Evolutionary conservation across 176 grass and related monocot genomes (phyloP), one percentile per base, ranked within the genome.

Genomic region (Avena atlantica): DNA sequence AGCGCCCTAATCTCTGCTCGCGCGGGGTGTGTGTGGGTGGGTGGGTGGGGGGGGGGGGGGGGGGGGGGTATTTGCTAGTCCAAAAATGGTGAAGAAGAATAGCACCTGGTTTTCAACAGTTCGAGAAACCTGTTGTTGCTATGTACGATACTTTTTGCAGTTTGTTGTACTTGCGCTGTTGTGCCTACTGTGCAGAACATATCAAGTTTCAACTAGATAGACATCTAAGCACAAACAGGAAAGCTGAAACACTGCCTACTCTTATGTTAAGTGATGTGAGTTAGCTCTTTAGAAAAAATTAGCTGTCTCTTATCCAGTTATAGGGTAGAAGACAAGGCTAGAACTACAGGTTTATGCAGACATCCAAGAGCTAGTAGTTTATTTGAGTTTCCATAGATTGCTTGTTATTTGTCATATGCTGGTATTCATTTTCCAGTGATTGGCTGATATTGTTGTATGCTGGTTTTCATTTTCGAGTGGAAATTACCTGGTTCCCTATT

Each of bases 191-290:
- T 65, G 51, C 61, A 85, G 80, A 57, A 85, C 61, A 25, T 17
- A 74, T 37, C 50, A 66, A 88, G 21, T 83, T 85, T 64, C 34
- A 84, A 50, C 76, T 84, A 66, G 51, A 74, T 81, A 81, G 48
- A 50, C 40, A 90, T 83, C 67, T 81, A 85, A 77, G 61, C 20
- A 11, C 16, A 76, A 57, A 61, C 51, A 29, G 7, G 67, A 75
- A 80, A 34, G 13, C 74, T 79, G 37, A 74, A 86, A 14, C 40
- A 34, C 21, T 44, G 48, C 25, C 78, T 74, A 67, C 42, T 75
- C 20, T 24, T 80, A 62, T 68, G 10, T 29, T 48, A 64, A 80
- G 40, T 80, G 31, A 48, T 68, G 12, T 60, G 19, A 61, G 21
- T 85, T 86, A 75, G 40, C 61, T 81, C n/a, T 51, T 70, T 84